A percentile compares a stretch with the other conserved stretches of the same genome.
phyloP scores from a whole-genome alignment of 2,329 filamentous ascomycete genomes.

The Aspergillus jensenii region DNA sequence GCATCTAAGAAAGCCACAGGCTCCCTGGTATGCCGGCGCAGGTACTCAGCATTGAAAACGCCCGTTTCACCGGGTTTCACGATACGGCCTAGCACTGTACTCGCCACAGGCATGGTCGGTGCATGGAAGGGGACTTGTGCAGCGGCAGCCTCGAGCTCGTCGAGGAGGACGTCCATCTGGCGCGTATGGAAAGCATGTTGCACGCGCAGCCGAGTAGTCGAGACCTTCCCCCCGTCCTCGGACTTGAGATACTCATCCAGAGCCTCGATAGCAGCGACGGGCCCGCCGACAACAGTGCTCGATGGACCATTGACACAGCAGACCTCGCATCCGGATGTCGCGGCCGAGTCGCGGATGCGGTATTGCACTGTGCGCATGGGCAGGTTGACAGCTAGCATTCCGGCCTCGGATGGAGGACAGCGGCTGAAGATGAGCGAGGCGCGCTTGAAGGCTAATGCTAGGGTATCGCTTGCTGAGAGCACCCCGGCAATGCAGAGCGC shows the following conservation, averaged over 20 bases:
- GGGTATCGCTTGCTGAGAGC: constrained; percentile 30
- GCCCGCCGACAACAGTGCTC: constrained; percentile 37
- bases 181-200: constrained; percentile 56
- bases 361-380: constrained; percentile 43
- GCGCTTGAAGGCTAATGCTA: constrained; percentile 69
- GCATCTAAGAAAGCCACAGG: constrained; percentile 68
- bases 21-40: constrained; percentile 65
- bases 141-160: constrained; percentile 11
- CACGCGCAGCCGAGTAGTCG: constrained; percentile 58
- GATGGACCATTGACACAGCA: constrained; percentile 74
- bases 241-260: constrained; percentile 51
- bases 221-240: constrained; percentile 53
- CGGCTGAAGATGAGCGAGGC: constrained; percentile 59
- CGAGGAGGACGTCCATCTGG: constrained; percentile 19
- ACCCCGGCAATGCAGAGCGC: constrained; percentile 35
- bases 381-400: constrained; percentile 59
- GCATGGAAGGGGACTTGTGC: constrained; percentile 53
- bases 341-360: constrained; percentile 32
- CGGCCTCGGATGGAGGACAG: constrained; percentile 17
- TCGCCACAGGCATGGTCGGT: constrained; percentile 64
- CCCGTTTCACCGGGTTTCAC: constrained; percentile 48
- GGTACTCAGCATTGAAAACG: constrained; percentile 60
- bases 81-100: constrained; percentile 58
- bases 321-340: constrained; percentile 41
- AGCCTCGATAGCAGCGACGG: constrained; percentile 45